Conservation (phyloP, 257 asterid genomes). For the Euphrasia confusa region DNA sequence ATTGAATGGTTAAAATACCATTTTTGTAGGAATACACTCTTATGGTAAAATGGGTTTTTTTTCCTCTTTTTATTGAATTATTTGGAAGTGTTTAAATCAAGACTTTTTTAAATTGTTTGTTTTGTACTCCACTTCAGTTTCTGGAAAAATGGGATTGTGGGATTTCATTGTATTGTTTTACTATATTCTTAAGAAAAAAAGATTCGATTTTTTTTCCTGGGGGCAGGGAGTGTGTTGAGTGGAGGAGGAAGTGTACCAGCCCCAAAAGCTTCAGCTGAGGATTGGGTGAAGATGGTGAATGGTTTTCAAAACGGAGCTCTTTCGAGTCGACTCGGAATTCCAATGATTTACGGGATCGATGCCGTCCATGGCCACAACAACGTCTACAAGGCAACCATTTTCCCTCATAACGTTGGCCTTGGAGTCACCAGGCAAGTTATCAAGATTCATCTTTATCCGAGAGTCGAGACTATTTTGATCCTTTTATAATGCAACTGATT, state of each 20-base stretch:
- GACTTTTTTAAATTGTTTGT: too few relatives aligned
- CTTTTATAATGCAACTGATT: not conserved
- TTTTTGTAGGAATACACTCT: too few relatives aligned
- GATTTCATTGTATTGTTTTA: not conserved
- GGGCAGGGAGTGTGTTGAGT: conserved; percentile 63
- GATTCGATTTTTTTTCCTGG: not conserved
- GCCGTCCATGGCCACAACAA: conserved; percentile 63
- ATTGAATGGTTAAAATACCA: too few relatives aligned
- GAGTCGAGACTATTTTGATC: not conserved
- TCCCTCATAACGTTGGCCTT: conserved; percentile 32
- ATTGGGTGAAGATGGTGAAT: conserved; percentile 69
- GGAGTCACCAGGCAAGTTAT: conserved; percentile 31
- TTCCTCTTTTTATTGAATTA: too few relatives aligned
- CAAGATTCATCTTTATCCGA: too few relatives aligned
- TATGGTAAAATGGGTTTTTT: too few relatives aligned
- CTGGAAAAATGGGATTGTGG: too few relatives aligned
- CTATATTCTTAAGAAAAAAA: not conserved
- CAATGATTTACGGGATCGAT: conserved; percentile 71
- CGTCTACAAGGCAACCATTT: conserved; percentile 28
- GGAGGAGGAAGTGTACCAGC: conserved; percentile 83
- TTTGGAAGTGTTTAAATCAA: too few relatives aligned
- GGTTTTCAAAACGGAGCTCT: conserved; percentile 54
- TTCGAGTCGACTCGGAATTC: conserved; percentile 70
- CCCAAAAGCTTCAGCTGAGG: conserved; percentile 44
- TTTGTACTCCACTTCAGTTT: too few relatives aligned